These are phyloP conservation scores for Kuraishia molischiana DNA, from an alignment of 805 yeast genomes.

Conservation along the genomic window DNA sequence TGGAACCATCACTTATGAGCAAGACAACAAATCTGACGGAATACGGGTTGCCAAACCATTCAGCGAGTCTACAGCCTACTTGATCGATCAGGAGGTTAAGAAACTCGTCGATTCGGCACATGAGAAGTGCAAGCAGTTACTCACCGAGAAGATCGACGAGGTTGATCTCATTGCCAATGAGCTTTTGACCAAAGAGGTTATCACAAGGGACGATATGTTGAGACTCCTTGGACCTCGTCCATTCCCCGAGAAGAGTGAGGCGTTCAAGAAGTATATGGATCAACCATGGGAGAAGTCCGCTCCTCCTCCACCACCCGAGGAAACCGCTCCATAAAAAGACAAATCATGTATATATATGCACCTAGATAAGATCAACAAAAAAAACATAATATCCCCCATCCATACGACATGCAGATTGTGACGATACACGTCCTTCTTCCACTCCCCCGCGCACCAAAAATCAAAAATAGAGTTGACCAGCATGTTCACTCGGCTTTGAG, in stretches of 20 bases:
- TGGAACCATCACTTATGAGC: slow-evolving; percentile 78
- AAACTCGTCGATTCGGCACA: slow-evolving; percentile 72
- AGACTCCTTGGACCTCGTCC: slow-evolving; percentile 85
- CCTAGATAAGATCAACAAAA: too few relatives aligned
- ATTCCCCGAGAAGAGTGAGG: slow-evolving; percentile 83
- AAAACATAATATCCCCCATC: too few relatives aligned
- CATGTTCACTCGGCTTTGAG: too few relatives aligned
- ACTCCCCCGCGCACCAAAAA: too few relatives aligned
- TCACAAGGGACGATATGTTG: slow-evolving; percentile 92
- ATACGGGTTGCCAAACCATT: slow-evolving; percentile 55
- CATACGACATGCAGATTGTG: too few relatives aligned
- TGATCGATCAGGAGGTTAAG: slow-evolving; percentile 77
- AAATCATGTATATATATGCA: neutral
- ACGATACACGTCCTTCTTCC: too few relatives aligned
- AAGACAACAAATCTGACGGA: slow-evolving; percentile 55
- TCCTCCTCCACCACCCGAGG: slow-evolving; percentile 3
- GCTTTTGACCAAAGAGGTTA: slow-evolving; percentile 75
- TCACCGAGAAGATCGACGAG: slow-evolving; percentile 61
- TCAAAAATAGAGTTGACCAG: too few relatives aligned
- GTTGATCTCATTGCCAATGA: slow-evolving; percentile 85
- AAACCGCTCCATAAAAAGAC: neutral
- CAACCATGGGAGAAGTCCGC: slow-evolving; percentile 1
- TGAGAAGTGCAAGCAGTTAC: slow-evolving; percentile 53
- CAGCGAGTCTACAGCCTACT: slow-evolving; percentile 75
- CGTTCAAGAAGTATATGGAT: slow-evolving; percentile 61